Evolutionary conservation across 441 rosid species (phyloP), one percentile per base, ranked within the genome.

Genomic region (Daphne laureola): DNA sequence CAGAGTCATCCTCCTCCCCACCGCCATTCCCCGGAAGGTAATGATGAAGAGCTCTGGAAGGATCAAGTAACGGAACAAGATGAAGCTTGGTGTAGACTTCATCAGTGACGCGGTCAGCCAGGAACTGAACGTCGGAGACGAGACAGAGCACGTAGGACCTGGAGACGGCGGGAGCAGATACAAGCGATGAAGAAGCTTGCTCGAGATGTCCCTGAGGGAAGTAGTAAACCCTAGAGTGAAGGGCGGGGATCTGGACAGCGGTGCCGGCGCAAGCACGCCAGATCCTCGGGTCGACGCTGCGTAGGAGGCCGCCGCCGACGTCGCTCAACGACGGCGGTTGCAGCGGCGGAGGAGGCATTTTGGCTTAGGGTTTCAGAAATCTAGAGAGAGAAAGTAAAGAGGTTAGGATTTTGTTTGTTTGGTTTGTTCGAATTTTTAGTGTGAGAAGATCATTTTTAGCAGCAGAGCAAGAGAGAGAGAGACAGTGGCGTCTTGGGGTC

Each of bases 181-280:
- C 51, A 17, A 43, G 14, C 12, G 78, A 18, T 15, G 72, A 45
- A 0, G 80, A 57, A 3, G 67, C 66, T 49, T 86, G 95, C 58
- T 87, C 95, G 8, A 80, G 45, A 55, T 91, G 96, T 4, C 95
- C 98, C 52, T 86, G 84, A 15, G 96, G 87, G 65, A 91, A 91
- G 69, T 85, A 91, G 53, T 80, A 86, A 58, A 86, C 98, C 78
- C 87, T 73, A 52, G 95, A 78, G 46, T 73, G 50, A 13, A 83
- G 38, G 0, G 76, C 0, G 3, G 93, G 95, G 67, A 82, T 75
- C 47, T 68, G 85, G 7, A 82, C 79, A 13, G 81, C 72, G 16
- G 81, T 67, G 1, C 98, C 96, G 0, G 93, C 90, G 59, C 87
- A 87, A 46, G 90, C 81, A 0, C 82, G 76, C 96, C 96, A 91